Evolutionary conservation across 805 yeast genomes (phyloP), one percentile per base, ranked within the genome.

Genomic region (Saccharomycopsis amapae): DNA sequence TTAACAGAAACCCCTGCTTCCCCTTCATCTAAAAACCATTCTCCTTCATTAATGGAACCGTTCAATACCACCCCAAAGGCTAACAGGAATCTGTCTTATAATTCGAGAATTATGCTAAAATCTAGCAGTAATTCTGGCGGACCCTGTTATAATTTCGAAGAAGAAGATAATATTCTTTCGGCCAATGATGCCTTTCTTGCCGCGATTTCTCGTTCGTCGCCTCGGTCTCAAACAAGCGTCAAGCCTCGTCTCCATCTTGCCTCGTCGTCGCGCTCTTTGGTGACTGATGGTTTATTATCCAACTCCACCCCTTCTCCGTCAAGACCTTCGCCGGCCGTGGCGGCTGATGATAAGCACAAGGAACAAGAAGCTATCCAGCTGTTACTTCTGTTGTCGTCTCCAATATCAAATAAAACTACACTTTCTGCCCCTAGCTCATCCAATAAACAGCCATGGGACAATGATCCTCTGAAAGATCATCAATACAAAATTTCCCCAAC

Each of bases 341-440:
- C 23, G 3, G 31, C 23, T 19, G 49, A 45, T 26, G 48, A 50
- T 20, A 45, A 40, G 23, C 25, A 34, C 15, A 46, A 50, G 36
- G 53, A 50, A 44, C 44, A 44, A 38, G 53, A 50, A 44, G 53
- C 53, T n/a, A 38, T 50, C 15, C 49, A 50, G 33, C 44, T 49
- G 12, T 42, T 50, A 13, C 36, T 50, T 12, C 33, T 26, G 18
- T 19, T 48, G 9, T 37, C 44, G 13, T 48, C 52, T 17, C 52
- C 52, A 4, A 24, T 41, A 4, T 31, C 47, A 7, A 38, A 38
- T 7, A 18, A 18, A 17, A 18, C 13, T 18, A 12, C 31, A 18
- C 35, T 18, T 36, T 36, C 12, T 17, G 25, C 20, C 12, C 44
- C 28, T 40, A 17, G 20, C 17, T 19, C 38, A n/a, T 13, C 33